phyloP scores from a whole-genome alignment of 2,329 filamentous ascomycete genomes.

The Lachnellula occidentalis region DNA sequence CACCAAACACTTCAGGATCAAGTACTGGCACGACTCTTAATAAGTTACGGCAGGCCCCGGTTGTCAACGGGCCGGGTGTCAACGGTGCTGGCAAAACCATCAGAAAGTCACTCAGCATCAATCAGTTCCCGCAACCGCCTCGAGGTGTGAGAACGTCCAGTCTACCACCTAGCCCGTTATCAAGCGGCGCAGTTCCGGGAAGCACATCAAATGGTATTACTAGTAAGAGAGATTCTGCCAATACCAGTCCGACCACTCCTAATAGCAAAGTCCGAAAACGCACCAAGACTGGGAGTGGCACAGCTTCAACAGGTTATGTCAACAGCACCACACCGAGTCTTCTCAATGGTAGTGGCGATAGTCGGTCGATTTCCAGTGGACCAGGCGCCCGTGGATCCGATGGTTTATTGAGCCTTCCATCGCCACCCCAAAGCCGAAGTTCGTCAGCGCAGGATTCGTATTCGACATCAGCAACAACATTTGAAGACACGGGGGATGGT shows the following conservation, averaged over 20 bases:
- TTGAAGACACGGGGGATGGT: slow-evolving; percentile 69
- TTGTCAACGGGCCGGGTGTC: slow-evolving; percentile 49
- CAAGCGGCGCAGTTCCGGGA: slow-evolving; percentile 36
- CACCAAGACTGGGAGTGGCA: slow-evolving; percentile 29
- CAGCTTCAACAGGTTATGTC: slow-evolving; percentile 31
- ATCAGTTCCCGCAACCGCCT: slow-evolving; percentile 87
- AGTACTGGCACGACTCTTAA: slow-evolving; percentile 44
- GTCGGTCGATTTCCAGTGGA: slow-evolving; percentile 61
- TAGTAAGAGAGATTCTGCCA: slow-evolving; percentile 21
- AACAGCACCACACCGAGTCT: slow-evolving; percentile 59
- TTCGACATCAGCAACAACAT: slow-evolving; percentile 82
- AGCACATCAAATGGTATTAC: slow-evolving; percentile 6
- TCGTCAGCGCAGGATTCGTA: slow-evolving; percentile 92
- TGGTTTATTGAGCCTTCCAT: slow-evolving; percentile 69
- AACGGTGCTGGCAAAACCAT: slow-evolving; percentile 63
- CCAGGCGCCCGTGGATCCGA: slow-evolving; percentile 64
- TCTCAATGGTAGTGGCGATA: slow-evolving; percentile 72
- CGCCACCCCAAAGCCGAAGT: slow-evolving; percentile 80
- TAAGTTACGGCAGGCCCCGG: slow-evolving; percentile 49
- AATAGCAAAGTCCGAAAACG: slow-evolving; percentile 24
- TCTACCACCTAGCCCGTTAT: slow-evolving; percentile 57
- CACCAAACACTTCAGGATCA: slow-evolving; percentile 43
- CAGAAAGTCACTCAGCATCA: slow-evolving; percentile 87
- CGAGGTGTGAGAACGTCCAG: slow-evolving; percentile 55
- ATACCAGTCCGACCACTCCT: slow-evolving; percentile 18